Conservation (phyloP, 768 basidiomycete species). For the Atractiella rhizophila region DNA sequence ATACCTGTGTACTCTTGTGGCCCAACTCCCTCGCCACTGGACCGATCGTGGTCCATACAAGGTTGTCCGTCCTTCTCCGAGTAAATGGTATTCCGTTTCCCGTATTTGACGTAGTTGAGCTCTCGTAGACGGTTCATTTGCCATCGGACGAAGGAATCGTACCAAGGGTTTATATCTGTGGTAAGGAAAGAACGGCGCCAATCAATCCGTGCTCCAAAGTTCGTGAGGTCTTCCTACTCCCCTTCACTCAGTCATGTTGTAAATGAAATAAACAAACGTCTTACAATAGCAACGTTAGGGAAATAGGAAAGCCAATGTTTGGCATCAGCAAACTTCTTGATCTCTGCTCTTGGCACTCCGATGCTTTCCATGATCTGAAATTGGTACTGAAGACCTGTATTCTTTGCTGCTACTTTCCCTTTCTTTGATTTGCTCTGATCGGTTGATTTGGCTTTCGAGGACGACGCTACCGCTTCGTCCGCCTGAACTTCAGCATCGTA, state of each 20-base stretch:
- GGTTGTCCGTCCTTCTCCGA: conserved; percentile 96
- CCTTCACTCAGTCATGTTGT: background rate
- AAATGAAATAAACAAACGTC: conserved; percentile 18
- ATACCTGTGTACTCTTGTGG: conserved; percentile 86
- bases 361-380: conserved; percentile 48
- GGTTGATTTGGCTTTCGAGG: conserved; percentile 12
- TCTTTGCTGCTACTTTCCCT: conserved; percentile 77
- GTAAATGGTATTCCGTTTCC: conserved; percentile 93
- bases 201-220: conserved; percentile 83
- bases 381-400: conserved; percentile 80
- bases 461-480: conserved; percentile 22
- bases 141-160: conserved; percentile 91
- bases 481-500: conserved; percentile 28
- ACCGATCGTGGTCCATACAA: conserved; percentile 98
- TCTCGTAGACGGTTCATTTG: conserved; percentile 77
- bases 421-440: conserved; percentile 63
- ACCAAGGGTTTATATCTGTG: conserved; percentile 87
- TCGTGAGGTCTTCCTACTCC: conserved; percentile 40
- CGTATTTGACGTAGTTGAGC: conserved; percentile 86
- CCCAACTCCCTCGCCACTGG: conserved; percentile 75
- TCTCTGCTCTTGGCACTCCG: conserved; percentile 59
- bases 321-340: conserved; percentile 94
- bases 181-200: conserved; percentile 90
- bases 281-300: conserved; percentile 73
- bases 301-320: conserved; percentile 76